These are phyloP conservation scores for Russula earlei DNA, from an alignment of 768 basidiomycete species.

Conservation along the genomic window DNA sequence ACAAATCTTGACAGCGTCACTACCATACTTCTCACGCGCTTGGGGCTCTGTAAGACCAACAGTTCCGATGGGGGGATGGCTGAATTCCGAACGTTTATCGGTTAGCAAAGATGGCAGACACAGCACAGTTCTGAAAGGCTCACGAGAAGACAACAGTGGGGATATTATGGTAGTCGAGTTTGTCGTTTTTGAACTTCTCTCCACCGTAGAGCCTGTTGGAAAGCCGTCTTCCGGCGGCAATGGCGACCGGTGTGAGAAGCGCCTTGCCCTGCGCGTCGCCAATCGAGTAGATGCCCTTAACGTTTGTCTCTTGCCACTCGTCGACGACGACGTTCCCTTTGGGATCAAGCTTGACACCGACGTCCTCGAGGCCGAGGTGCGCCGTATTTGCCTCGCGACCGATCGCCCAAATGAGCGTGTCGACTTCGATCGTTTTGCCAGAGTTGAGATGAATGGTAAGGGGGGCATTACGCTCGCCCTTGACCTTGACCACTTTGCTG, in stretches of 20 bases:
- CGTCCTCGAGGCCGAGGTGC: constrained; percentile 64
- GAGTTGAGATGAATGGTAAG: constrained; percentile 69
- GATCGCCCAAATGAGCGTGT: constrained; percentile 88
- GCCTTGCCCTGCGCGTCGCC: constrained; percentile 93
- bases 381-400: constrained; percentile 79
- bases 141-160: constrained; percentile 96
- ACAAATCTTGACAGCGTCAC: constrained; percentile 89
- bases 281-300: constrained; percentile 66
- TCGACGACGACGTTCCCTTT: constrained; percentile 86
- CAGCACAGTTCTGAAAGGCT: constrained; percentile 27
- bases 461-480: constrained; percentile 60
- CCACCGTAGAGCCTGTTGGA: constrained; percentile 88
- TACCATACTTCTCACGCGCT: constrained; percentile 84
- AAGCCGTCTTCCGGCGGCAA: constrained; percentile 86
- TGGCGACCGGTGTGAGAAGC: constrained; percentile 92
- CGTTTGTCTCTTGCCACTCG: constrained; percentile 78
- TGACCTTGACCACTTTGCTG: constrained; percentile 65
- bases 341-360: constrained; percentile 64
- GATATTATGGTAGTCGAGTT: constrained; percentile 82
- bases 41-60: constrained; percentile 92
- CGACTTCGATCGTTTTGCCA: constrained; percentile 75
- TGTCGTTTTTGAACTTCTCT: constrained; percentile 76
- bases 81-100: constrained; percentile 25
- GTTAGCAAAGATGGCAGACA: background rate
- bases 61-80: constrained; percentile 92